Evolutionary conservation across 2,329 filamentous ascomycete genomes (phyloP).

Genomic region (Verticillium tricorpus): DNA sequence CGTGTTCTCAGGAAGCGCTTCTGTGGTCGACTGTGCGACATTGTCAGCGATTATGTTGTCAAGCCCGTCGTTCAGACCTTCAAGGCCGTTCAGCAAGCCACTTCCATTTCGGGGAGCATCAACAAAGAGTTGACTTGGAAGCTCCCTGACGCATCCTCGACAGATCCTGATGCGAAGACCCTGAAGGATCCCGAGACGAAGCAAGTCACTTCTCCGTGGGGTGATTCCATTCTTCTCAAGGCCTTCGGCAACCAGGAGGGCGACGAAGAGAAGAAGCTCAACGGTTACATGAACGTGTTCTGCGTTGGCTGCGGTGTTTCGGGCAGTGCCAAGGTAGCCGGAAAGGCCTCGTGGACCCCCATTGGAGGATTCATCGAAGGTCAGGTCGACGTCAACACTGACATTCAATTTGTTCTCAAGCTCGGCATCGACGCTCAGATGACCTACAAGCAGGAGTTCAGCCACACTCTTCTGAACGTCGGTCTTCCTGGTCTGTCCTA

Average conservation of each 20-base stretch:
- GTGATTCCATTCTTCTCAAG: conserved; percentile 22
- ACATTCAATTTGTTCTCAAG: conserved; percentile 20
- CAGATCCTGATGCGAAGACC: conserved; percentile 6
- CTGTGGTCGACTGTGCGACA: background rate
- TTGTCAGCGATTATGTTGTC: conserved; percentile 2
- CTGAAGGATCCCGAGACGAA: conserved; percentile 14
- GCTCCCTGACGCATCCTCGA: conserved; percentile 13
- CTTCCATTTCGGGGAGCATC: conserved; percentile 9
- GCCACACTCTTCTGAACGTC: conserved; percentile 16
- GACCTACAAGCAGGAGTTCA: conserved; percentile 14
- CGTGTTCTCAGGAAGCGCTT: background rate
- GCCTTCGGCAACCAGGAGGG: conserved; percentile 14
- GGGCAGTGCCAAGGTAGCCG: conserved; percentile 19
- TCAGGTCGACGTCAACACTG: conserved; percentile 16
- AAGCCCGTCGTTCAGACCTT: conserved; percentile 2
- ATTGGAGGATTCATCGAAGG: conserved; percentile 19
- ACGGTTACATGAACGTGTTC: conserved; percentile 23
- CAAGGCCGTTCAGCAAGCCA: conserved; percentile 1
- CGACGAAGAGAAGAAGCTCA: conserved; percentile 9
- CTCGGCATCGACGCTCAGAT: conserved; percentile 24
- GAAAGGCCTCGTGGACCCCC: conserved; percentile 19
- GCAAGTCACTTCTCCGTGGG: conserved; percentile 22
- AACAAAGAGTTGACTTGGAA: conserved; percentile 14
- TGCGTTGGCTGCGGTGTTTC: conserved; percentile 25
- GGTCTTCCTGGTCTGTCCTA: conserved; percentile 19